These are phyloP conservation scores for Venturia pyrina DNA, from an alignment of 2,329 filamentous ascomycete genomes.

Conservation along the genomic window DNA sequence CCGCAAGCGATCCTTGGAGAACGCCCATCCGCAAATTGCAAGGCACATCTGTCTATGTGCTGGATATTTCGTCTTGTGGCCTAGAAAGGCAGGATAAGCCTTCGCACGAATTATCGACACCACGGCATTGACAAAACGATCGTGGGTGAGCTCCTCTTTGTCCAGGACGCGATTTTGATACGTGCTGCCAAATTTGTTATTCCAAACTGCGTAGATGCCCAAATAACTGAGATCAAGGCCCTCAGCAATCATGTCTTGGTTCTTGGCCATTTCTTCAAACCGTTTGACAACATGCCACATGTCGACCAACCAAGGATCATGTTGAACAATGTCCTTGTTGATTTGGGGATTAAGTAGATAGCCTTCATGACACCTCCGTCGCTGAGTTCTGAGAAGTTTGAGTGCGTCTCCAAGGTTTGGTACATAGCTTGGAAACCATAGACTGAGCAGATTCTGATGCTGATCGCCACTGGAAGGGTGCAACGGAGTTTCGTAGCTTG, in stretches of 20 bases:
- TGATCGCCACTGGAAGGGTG: constrained; percentile 22
- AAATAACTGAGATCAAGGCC: constrained; percentile 66
- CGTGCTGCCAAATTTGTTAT: constrained; percentile 51
- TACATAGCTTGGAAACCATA: constrained; percentile 26
- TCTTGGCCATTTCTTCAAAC: constrained; percentile 51
- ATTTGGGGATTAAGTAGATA: constrained; percentile 48
- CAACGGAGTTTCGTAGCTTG: constrained; percentile 17
- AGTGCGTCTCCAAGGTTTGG: constrained; percentile 25
- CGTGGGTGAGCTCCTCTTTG: constrained; percentile 26
- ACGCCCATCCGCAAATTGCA: constrained; percentile 63
- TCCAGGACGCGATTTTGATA: constrained; percentile 23
- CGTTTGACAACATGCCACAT: constrained; percentile 70
- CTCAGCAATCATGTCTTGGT: constrained; percentile 60
- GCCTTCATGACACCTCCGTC: constrained; percentile 46
- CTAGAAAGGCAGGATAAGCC: constrained; percentile 53
- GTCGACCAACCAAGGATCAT: constrained; percentile 65
- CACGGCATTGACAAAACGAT: constrained; percentile 46
- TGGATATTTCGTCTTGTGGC: constrained; percentile 52
- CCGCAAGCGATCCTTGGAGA: constrained; percentile 42
- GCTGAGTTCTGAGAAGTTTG: constrained; percentile 30
- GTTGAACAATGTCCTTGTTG: constrained; percentile 58
- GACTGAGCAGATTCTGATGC: constrained; percentile 27
- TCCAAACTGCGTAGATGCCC: constrained; percentile 65
- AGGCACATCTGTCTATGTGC: constrained; percentile 67
- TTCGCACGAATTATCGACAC: constrained; percentile 53